phyloP scores from a whole-genome alignment of 306 rosid species.

The Mimosa pudica region DNA sequence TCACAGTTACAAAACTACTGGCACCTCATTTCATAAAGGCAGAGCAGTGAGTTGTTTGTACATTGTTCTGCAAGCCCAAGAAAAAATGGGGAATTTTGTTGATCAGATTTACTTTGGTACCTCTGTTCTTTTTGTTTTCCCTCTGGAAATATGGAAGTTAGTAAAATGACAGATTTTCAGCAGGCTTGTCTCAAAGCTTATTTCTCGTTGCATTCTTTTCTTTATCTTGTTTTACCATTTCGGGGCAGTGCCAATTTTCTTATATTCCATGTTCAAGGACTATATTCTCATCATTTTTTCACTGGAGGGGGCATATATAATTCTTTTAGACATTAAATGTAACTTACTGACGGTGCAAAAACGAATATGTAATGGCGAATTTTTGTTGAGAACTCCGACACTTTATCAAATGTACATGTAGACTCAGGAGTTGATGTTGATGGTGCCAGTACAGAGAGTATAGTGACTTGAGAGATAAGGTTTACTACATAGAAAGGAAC shows the following conservation, averaged over 20 bases:
- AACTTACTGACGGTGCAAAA: neutral
- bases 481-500: neutral
- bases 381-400: neutral
- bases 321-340: neutral
- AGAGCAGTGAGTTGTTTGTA: constrained; percentile 46
- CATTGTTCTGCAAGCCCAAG: constrained; percentile 33
- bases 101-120: constrained; percentile 31
- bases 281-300: constrained; percentile 6
- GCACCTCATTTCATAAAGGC: constrained; percentile 67
- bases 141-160: constrained; percentile 41
- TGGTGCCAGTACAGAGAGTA: neutral
- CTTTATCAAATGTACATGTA: neutral
- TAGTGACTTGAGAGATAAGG: neutral
- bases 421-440: neutral
- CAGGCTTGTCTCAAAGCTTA: constrained; percentile 24
- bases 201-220: constrained; percentile 3
- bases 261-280: constrained; percentile 27
- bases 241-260: constrained; percentile 27
- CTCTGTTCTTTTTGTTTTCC: constrained; percentile 12
- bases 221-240: constrained; percentile 25
- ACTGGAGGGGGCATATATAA: neutral
- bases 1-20: constrained; percentile 71
- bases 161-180: constrained; percentile 32
- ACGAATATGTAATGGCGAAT: neutral
- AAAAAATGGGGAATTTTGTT: constrained; percentile 44